Conservation (phyloP, 208 protist genomes). For the Trypanosoma scelopori region DNA sequence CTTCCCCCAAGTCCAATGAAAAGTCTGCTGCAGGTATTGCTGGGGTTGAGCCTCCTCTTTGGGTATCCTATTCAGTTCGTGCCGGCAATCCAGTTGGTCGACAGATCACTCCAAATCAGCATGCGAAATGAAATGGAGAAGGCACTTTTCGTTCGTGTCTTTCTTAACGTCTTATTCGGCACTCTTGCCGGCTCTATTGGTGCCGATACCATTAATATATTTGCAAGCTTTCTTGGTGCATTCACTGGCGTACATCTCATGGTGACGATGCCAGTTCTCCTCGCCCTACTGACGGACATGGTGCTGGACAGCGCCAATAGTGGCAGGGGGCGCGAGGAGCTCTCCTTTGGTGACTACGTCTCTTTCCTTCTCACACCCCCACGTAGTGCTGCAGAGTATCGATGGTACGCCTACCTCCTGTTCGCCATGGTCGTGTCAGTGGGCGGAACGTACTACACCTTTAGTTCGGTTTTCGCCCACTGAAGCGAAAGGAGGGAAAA, state of each 20-base stretch:
- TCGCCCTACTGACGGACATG: conserved; percentile 52
- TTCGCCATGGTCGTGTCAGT: conserved; percentile 48
- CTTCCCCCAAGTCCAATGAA: conserved; percentile 49
- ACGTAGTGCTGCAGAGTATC: conserved; percentile 31
- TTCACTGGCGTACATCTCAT: conserved; percentile 82
- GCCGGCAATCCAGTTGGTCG: conserved; percentile 81
- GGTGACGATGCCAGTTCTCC: conserved; percentile 67
- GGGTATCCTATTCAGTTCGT: conserved; percentile 81
- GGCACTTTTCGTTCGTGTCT: conserved; percentile 43
- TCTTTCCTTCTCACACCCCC: conserved; percentile 45
- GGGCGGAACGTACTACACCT: conserved; percentile 32
- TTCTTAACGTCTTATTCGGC: conserved; percentile 56
- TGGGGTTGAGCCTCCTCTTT: conserved; percentile 72
- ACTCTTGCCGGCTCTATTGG: conserved; percentile 58
- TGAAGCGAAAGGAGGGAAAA: no score
- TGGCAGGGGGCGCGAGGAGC: conserved; percentile 28
- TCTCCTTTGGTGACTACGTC: conserved; percentile 39
- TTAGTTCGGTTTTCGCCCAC: conserved; percentile 18
- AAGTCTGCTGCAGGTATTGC: conserved; percentile 43
- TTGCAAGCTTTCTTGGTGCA: conserved; percentile 77
- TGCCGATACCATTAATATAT: conserved; percentile 67
- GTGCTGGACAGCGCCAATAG: conserved; percentile 10
- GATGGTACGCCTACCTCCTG: conserved; percentile 58
- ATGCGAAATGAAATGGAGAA: conserved; percentile 29
- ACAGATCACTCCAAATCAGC: conserved; percentile 50